Evolutionary conservation across 305 asterid species (phyloP).

Genomic region (Plantago coronopus): DNA sequence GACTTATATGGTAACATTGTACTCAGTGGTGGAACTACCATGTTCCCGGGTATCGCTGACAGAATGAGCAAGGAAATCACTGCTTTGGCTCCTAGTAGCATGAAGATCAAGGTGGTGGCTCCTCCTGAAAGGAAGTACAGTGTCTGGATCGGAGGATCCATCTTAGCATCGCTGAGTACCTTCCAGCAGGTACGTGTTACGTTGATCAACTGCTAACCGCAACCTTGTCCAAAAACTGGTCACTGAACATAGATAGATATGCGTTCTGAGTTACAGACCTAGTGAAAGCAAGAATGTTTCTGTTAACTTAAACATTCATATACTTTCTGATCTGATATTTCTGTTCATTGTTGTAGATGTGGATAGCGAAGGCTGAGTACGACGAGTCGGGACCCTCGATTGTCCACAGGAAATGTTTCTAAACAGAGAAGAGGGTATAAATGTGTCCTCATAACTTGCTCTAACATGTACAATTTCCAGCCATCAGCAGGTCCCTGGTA

Average conservation of each 20-base stretch:
- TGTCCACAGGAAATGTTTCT: constrained; percentile 36
- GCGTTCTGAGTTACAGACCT: neutral
- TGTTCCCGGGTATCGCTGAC: constrained; percentile 29
- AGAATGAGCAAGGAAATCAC: constrained; percentile 35
- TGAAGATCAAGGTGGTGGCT: constrained; percentile 34
- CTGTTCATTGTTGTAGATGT: constrained; percentile 23
- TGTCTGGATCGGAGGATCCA: constrained; percentile 34
- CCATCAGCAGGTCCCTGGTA: too few relatives aligned
- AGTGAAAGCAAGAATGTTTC: too few relatives aligned
- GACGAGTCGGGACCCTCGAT: constrained; percentile 33
- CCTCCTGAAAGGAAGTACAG: constrained; percentile 35
- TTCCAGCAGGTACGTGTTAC: constrained; percentile 25
- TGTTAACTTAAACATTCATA: constrained; percentile 5
- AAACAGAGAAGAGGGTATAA: constrained; percentile 6
- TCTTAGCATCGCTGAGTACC: constrained; percentile 32
- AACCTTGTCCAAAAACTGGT: too few relatives aligned
- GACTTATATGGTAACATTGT: constrained; percentile 30
- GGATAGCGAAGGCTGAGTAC: constrained; percentile 34
- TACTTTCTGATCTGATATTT: neutral
- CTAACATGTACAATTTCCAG: neutral
- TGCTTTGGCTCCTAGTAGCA: constrained; percentile 33
- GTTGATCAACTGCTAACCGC: too few relatives aligned
- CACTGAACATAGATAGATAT: too few relatives aligned
- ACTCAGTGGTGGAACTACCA: constrained; percentile 32
- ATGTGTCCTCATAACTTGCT: neutral